Conservation (phyloP, 2,329 filamentous ascomycete genomes). For the Stagonosporopsis rhizophila region DNA sequence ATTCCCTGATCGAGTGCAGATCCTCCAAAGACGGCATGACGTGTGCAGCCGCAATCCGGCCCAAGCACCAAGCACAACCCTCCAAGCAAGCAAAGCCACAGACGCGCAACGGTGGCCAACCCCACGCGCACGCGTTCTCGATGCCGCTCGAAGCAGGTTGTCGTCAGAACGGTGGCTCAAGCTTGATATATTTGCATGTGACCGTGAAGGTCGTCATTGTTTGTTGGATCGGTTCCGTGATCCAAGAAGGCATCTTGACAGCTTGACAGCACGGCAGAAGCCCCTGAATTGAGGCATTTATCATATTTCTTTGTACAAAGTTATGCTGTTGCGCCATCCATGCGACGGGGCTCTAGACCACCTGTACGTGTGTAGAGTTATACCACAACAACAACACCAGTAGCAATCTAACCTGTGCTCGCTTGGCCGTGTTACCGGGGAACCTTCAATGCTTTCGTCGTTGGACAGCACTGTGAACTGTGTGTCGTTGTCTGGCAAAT, state of each 20-base stretch:
- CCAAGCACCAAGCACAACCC: slow-evolving; percentile 1
- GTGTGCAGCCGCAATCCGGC: slow-evolving; percentile 26
- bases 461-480: neutral
- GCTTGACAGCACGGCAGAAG: neutral
- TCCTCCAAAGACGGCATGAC: slow-evolving; percentile 29
- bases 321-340: slow-evolving; percentile 8
- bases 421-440: neutral
- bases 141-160: neutral
- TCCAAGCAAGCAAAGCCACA: slow-evolving; percentile 9
- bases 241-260: neutral
- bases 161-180: slow-evolving; percentile 24
- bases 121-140: slow-evolving; percentile 27
- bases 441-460: too few relatives aligned
- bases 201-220: neutral
- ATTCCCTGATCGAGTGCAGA: slow-evolving; percentile 35
- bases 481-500: neutral
- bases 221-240: neutral
- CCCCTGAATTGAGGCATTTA: slow-evolving; percentile 13
- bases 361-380: neutral
- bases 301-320: neutral
- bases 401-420: neutral
- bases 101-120: neutral
- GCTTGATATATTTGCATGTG: slow-evolving; percentile 6
- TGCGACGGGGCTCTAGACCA: slow-evolving; percentile 3
- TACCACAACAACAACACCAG: neutral